phyloP scores from a whole-genome alignment of 371 early-diverging fungal species.

The Lichtheimia ornata region DNA sequence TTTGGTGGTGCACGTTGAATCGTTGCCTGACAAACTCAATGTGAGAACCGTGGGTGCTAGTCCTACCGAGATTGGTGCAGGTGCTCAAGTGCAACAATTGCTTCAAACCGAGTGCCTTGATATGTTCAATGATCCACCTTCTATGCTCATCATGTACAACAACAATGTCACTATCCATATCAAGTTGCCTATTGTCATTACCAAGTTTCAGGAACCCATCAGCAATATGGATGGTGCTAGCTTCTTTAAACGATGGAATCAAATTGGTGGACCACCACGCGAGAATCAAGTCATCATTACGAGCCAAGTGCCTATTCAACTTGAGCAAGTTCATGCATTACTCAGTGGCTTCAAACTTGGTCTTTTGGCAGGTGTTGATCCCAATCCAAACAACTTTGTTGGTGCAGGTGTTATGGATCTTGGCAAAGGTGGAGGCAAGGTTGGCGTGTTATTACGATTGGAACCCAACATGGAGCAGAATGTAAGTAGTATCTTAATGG shows the following conservation, averaged over 20 bases:
- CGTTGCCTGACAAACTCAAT: slow-evolving; percentile 10
- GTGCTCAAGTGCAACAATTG: slow-evolving; percentile 76
- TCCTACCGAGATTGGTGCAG: slow-evolving; percentile 26
- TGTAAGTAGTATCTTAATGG: slow-evolving; percentile 50
- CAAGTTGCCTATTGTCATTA: slow-evolving; percentile 76
- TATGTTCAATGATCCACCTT: slow-evolving; percentile 59
- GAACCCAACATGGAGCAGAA: slow-evolving; percentile 89
- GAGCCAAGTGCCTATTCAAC: slow-evolving; percentile 58
- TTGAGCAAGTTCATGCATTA: slow-evolving; percentile 45
- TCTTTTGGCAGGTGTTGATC: slow-evolving; percentile 81
- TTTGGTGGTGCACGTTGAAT: slow-evolving; percentile 23
- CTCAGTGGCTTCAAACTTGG: slow-evolving; percentile 72
- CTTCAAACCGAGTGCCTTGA: slow-evolving; percentile 72
- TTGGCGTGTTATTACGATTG: slow-evolving; percentile 88
- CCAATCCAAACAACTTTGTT: slow-evolving; percentile 86
- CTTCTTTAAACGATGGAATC: slow-evolving; percentile 94
- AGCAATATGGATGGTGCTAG: slow-evolving; percentile 71
- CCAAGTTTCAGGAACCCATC: slow-evolving; percentile 90
- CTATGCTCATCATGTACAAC: slow-evolving; percentile 64
- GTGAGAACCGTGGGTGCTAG: neutral
- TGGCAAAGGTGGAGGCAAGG: slow-evolving; percentile 69
- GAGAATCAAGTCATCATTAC: slow-evolving; percentile 77
- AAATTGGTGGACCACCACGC: slow-evolving; percentile 85
- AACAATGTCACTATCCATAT: slow-evolving; percentile 52
- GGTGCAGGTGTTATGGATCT: slow-evolving; percentile 87